These are phyloP conservation scores for Aspergillus baeticus DNA, from an alignment of 495 filamentous ascomycete species.

Conservation along the genomic window DNA sequence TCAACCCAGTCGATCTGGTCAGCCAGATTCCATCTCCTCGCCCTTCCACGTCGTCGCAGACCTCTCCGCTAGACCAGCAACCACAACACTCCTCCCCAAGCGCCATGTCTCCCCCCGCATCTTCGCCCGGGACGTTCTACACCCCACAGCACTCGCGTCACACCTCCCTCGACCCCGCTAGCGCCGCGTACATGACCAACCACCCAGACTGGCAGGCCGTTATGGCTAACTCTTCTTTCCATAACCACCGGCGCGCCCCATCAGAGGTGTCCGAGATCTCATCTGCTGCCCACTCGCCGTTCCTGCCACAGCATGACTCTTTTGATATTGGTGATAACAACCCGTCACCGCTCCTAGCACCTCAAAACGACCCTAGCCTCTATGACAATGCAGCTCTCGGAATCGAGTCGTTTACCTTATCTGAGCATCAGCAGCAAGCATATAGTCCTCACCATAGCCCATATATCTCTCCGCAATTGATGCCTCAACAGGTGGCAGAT, in stretches of 20 bases:
- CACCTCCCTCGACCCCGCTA: conserved; percentile 77
- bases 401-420: conserved; percentile 78
- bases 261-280: conserved; percentile 90
- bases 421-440: conserved; percentile 62
- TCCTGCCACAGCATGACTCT: conserved; percentile 71
- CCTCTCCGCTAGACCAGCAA: conserved; percentile 62
- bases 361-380: conserved; percentile 66
- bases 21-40: conserved; percentile 71
- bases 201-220: conserved; percentile 66
- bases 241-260: conserved; percentile 74
- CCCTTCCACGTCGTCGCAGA: conserved; percentile 65
- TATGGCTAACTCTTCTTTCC: conserved; percentile 62
- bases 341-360: conserved; percentile 75
- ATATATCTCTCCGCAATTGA: conserved; percentile 77
- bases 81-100: conserved; percentile 45
- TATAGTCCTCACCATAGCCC: conserved; percentile 82
- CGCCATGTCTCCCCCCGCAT: conserved; percentile 53
- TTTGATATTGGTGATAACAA: conserved; percentile 73
- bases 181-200: conserved; percentile 64
- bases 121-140: conserved; percentile 51
- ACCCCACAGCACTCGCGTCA: conserved; percentile 71
- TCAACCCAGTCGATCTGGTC: conserved; percentile 66
- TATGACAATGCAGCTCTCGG: conserved; percentile 72
- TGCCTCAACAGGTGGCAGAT: conserved; percentile 65
- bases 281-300: conserved; percentile 82